A percentile compares a stretch with the other conserved stretches of the same genome.
Evolutionary conservation across 1,284 basidiomycete genomes (phyloP).

Genomic region (Melampsora larici-populina): DNA sequence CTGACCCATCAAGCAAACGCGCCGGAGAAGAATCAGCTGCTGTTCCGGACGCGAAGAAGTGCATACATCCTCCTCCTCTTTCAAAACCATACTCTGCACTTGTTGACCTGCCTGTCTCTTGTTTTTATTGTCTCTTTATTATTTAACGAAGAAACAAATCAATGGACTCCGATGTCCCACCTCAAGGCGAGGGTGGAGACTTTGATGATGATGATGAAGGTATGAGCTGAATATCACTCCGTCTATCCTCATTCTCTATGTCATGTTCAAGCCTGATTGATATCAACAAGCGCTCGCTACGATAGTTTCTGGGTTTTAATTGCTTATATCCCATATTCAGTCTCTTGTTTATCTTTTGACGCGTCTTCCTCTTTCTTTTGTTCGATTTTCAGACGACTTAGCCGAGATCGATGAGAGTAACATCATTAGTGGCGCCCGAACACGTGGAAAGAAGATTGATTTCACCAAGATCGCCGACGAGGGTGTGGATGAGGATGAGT

Average conservation of each 20-base stretch:
- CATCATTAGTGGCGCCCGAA: conserved; percentile 31
- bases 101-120: background rate
- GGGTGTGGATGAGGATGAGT: conserved; percentile 36
- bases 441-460: conserved; percentile 43
- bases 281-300: background rate
- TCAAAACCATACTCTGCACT: background rate
- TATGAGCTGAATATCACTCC: background rate
- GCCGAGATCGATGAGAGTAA: conserved; percentile 42
- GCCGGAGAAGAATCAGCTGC: background rate
- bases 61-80: background rate
- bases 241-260: background rate
- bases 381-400: conserved; percentile 19
- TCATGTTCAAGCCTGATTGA: background rate
- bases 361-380: background rate
- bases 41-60: background rate
- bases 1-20: background rate
- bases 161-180: background rate
- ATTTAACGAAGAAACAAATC: background rate
- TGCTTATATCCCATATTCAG: background rate
- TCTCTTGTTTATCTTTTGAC: background rate
- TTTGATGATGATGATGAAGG: background rate
- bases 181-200: background rate
- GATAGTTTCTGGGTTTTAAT: background rate
- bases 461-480: conserved; percentile 25
- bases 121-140: background rate